Percentiles rank a stretch among this genome's conserved stretches.
These are phyloP conservation scores for Quercus lobata DNA, from an alignment of 331 rosid species.

Conservation along the genomic window DNA sequence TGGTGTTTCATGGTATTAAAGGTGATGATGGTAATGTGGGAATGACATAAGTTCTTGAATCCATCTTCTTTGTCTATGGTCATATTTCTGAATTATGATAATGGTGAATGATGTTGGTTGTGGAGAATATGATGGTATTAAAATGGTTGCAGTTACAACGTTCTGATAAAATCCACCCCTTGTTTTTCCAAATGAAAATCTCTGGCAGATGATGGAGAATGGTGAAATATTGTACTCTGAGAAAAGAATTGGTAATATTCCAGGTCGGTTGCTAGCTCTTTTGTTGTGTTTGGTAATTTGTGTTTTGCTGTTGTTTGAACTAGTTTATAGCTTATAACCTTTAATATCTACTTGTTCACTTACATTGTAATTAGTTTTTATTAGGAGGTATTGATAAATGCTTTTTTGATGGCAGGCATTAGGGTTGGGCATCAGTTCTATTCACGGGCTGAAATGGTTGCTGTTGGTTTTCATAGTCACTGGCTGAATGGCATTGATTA, in stretches of 20 bases:
- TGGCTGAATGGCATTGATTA: slow-evolving; percentile 96
- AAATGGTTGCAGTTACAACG: not conserved
- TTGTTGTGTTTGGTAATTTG: not conserved
- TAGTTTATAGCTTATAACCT: not conserved
- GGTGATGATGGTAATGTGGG: not conserved
- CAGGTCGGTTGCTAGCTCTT: slow-evolving; percentile 59
- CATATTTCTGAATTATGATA: not conserved
- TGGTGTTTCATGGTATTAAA: not conserved
- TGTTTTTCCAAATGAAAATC: slow-evolving; percentile 9
- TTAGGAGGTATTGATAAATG: slow-evolving; percentile 16
- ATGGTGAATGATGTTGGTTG: not conserved
- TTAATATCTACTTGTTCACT: not conserved
- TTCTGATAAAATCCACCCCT: not conserved
- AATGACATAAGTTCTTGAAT: not conserved
- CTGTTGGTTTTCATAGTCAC: slow-evolving; percentile 92
- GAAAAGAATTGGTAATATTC: slow-evolving; percentile 73
- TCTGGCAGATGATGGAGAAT: slow-evolving; percentile 62
- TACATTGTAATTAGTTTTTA: not conserved
- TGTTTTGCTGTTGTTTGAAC: not conserved
- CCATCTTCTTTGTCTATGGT: not conserved
- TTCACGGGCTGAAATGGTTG: slow-evolving; percentile 99
- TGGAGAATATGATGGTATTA: not conserved
- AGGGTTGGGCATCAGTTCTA: slow-evolving; percentile 87
- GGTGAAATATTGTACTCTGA: slow-evolving; percentile 44
- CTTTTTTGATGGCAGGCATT: slow-evolving; percentile 55